Conservation (phyloP, 2,329 filamentous ascomycete species). For the Chaetomium sp. region DNA sequence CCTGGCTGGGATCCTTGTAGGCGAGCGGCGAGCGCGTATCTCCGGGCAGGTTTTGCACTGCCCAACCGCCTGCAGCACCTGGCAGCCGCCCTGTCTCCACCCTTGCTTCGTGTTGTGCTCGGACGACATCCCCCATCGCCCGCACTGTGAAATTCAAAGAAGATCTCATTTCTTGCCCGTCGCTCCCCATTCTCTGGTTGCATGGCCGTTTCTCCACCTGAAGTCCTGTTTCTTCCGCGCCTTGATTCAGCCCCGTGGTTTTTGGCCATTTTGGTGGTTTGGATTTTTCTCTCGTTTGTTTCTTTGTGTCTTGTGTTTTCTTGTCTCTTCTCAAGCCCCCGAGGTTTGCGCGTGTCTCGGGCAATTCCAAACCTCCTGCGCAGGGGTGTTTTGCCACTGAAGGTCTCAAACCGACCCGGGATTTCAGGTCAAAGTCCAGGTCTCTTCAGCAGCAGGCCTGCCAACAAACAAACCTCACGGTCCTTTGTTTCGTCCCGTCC, state of each 20-base stretch:
- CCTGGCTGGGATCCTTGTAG: not conserved
- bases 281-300: too few relatives aligned
- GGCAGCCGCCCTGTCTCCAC: not conserved
- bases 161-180: slow-evolving; percentile 7
- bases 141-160: not conserved
- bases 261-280: too few relatives aligned
- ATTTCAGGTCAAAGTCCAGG: too few relatives aligned
- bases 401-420: too few relatives aligned
- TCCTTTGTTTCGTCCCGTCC: not conserved
- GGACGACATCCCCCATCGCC: not conserved
- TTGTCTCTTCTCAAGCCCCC: not conserved
- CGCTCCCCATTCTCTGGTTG: slow-evolving; percentile 3
- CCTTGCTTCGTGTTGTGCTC: not conserved
- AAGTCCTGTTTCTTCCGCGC: not conserved
- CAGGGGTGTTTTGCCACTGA: not conserved
- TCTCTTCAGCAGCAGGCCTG: slow-evolving; percentile 7
- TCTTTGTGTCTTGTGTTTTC: not conserved
- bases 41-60: too few relatives aligned
- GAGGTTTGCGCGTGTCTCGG: not conserved
- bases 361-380: not conserved
- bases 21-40: too few relatives aligned
- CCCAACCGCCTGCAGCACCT: not conserved
- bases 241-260: not conserved
- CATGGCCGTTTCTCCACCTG: not conserved
- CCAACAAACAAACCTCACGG: too few relatives aligned